Base-by-base conservation (phyloP, 1,284 basidiomycete species). In the Kalmanozyma brasiliensis region DNA sequence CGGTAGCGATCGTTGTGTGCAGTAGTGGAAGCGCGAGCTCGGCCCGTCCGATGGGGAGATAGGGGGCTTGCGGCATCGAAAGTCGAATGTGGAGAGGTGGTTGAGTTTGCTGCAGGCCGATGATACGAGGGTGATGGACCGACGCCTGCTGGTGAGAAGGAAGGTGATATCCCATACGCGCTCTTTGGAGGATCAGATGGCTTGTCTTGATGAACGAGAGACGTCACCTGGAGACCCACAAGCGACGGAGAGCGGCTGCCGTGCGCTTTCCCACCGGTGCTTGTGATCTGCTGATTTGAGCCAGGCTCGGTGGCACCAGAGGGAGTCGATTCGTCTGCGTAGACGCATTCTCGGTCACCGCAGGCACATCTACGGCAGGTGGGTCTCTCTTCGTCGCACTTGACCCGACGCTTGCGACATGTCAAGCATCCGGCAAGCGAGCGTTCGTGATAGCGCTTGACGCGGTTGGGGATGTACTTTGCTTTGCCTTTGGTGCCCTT, bases 391-490 rank as follows among this genome's bases (percentile, higher is more conserved):
- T 69, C 66, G 36, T 69, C 66, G 37, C 66, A 69, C 33, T 69
- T 69, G 51, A 69, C 66, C 11, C 66, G 35, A 40, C 66, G 49
- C 32, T 64, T 69, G 10, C 66, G 60, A 24, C 66, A 69, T 7
- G 66, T 69, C 22, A 69, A 44, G 17, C 66, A 69, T 4, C 66
- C 66, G 20, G 49, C 56, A 6, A 69, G 43, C 9, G 66, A 69
- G 14, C 66, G 36, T 30, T 69, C 66, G 36, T 69, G 66, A 43
- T 69, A 69, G 24, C 66, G 55, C 20, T 69, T 69, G 47, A 69
- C 52, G 8, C 66, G 59, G 24, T 62, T 64, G 8, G 60, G 66
- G 4, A 69, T 55, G 41, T 60, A 63, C 30, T 69, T 69, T 23
- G 66, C 55, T 37, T 69, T 69, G 41, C 66, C 60, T 26, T 69